Conservation (phyloP, 495 filamentous ascomycete species). For the Hypoxylon trugodes region DNA sequence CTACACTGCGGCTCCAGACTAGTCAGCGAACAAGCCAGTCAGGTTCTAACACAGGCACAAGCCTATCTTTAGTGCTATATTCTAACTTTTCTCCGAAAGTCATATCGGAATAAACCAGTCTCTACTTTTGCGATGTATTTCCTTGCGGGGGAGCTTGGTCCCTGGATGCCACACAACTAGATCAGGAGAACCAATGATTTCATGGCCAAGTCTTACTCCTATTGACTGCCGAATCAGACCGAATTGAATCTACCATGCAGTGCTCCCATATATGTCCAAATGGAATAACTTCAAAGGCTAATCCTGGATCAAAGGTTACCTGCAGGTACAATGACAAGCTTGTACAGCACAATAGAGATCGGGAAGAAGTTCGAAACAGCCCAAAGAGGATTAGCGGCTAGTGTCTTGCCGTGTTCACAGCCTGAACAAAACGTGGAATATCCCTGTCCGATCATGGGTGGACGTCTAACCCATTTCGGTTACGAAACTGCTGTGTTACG, state of each 20-base stretch:
- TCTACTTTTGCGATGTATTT: background rate
- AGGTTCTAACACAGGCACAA: no score
- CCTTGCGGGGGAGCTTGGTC: background rate
- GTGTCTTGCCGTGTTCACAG: slow-evolving; percentile 9
- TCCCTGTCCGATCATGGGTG: slow-evolving; percentile 23
- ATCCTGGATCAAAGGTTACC: slow-evolving; percentile 11
- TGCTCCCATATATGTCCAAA: background rate
- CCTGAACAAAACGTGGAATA: slow-evolving; percentile 14
- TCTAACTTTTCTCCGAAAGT: background rate
- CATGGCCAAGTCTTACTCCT: background rate
- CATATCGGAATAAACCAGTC: background rate
- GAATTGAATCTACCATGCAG: background rate
- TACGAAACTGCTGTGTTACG: slow-evolving; percentile 12
- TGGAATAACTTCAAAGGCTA: background rate
- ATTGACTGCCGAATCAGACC: background rate
- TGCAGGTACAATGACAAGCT: slow-evolving; percentile 7
- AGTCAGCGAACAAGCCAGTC: no score
- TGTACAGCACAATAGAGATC: slow-evolving; percentile 2
- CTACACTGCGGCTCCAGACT: no score
- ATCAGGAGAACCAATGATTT: background rate
- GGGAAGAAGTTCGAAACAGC: background rate
- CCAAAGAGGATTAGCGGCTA: slow-evolving; percentile 10
- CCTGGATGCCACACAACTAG: background rate
- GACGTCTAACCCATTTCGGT: slow-evolving; percentile 20
- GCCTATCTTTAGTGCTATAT: no score